Conservation (phyloP, 139 green algal species). For the Chlorella sp. region DNA sequence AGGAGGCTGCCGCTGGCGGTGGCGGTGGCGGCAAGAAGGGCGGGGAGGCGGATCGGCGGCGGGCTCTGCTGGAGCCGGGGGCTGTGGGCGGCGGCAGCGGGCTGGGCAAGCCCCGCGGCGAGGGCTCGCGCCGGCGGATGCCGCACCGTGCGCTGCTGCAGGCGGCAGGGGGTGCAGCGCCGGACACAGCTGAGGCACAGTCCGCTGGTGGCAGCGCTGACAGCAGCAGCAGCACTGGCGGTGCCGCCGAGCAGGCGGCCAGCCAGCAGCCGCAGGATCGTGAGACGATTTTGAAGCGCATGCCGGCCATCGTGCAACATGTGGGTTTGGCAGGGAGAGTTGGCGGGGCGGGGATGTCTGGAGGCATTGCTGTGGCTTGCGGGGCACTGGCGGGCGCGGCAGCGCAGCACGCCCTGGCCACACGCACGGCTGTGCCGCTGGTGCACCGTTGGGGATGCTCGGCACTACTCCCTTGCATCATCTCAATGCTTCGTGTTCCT, state of each 20-base stretch:
- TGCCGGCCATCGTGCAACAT: not conserved
- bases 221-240: not conserved
- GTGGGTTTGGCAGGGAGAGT: not conserved
- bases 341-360: too few species aligned
- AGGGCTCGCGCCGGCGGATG: not conserved
- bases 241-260: not conserved
- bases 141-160: slow-evolving; percentile 3
- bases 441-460: too few species aligned
- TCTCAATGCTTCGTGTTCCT: too few species aligned
- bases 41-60: not conserved
- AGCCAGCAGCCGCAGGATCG: not conserved
- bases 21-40: not conserved
- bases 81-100: not conserved
- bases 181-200: not conserved
- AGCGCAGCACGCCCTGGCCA: not conserved
- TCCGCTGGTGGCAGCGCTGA: too few species aligned
- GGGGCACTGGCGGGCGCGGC: not conserved
- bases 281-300: not conserved
- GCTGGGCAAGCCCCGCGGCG: not conserved
- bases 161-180: not conserved
- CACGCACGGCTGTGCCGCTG: too few species aligned
- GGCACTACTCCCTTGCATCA: too few species aligned
- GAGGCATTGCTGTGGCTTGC: too few species aligned
- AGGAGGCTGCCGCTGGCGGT: not conserved
- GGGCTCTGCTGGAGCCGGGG: not conserved